phyloP scores from a whole-genome alignment of 108 stramenopile species.

The Pseudonitzschia pungens region DNA sequence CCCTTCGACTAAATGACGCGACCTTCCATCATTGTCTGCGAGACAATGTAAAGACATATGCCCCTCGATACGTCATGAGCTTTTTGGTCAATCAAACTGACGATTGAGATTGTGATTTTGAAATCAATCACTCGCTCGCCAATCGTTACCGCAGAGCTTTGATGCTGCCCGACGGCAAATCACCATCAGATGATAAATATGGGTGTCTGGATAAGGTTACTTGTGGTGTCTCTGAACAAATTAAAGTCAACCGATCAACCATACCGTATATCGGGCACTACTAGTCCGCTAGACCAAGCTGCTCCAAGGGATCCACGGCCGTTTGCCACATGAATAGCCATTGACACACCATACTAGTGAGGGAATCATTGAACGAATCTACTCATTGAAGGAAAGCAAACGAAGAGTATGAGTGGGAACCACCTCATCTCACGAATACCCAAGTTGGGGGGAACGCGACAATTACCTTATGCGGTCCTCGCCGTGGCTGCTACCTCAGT shows the following conservation, averaged over 20 bases:
- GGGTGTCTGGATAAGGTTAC: not conserved
- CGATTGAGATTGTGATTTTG: not conserved
- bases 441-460: slow-evolving; percentile 10
- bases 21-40: not conserved
- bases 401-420: not conserved
- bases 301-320: too few relatives aligned
- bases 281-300: too few relatives aligned
- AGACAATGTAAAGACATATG: not conserved
- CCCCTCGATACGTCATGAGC: not conserved
- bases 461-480: slow-evolving; percentile 19
- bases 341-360: not conserved
- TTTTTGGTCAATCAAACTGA: not conserved
- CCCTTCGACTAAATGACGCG: not conserved
- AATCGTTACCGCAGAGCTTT: not conserved
- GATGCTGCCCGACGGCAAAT: not conserved
- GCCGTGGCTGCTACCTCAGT: slow-evolving; percentile 16
- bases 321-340: not conserved
- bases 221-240: not conserved
- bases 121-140: not conserved
- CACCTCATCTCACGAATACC: slow-evolving; percentile 5
- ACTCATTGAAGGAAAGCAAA: not conserved
- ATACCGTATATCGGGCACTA: too few relatives aligned
- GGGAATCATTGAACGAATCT: too few relatives aligned
- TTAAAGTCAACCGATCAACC: not conserved
- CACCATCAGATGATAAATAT: not conserved